phyloP scores from a whole-genome alignment of 1,284 basidiomycete species.

The Agaricales sp. region DNA sequence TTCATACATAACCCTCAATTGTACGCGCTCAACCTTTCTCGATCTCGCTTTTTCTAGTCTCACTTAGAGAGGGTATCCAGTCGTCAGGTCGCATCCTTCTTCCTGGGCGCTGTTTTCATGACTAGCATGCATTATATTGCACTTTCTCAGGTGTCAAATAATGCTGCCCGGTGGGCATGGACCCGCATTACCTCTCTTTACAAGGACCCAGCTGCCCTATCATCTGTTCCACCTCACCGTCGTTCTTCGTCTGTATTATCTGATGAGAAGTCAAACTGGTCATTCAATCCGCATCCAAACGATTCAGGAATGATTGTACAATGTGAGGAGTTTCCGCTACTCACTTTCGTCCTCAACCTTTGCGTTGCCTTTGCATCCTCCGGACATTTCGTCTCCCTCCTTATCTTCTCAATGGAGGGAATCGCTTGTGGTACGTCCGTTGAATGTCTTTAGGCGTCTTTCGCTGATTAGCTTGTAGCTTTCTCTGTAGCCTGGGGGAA shows the following conservation, averaged over 20 bases:
- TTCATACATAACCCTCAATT: constrained; percentile 18
- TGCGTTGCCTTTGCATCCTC: constrained; percentile 34
- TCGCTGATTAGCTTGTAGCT: constrained; percentile 20
- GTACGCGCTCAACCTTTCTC: constrained; percentile 16
- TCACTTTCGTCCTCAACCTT: constrained; percentile 31
- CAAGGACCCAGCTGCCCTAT: background rate
- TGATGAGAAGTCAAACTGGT: background rate
- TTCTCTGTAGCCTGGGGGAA: constrained; percentile 39
- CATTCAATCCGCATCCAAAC: constrained; percentile 8
- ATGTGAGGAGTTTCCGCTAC: constrained; percentile 4
- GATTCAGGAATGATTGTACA: background rate
- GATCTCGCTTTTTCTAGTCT: constrained; percentile 2
- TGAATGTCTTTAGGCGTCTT: background rate
- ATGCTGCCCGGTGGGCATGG: background rate
- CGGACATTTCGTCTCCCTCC: constrained; percentile 30
- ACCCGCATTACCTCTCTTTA: constrained; percentile 4
- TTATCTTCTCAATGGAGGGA: constrained; percentile 22
- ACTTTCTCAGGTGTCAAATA: constrained; percentile 14
- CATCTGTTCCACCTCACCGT: background rate
- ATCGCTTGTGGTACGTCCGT: constrained; percentile 29
- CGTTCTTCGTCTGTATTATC: constrained; percentile 7
- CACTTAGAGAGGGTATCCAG: constrained; percentile 17
- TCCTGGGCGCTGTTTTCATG: constrained; percentile 40
- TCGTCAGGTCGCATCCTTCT: constrained; percentile 33
- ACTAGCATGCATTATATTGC: constrained; percentile 27